Percentiles rank a stretch among this genome's conserved stretches.
Evolutionary conservation across 306 rosid species (phyloP).

Genomic region (Cucurbita pepo): DNA sequence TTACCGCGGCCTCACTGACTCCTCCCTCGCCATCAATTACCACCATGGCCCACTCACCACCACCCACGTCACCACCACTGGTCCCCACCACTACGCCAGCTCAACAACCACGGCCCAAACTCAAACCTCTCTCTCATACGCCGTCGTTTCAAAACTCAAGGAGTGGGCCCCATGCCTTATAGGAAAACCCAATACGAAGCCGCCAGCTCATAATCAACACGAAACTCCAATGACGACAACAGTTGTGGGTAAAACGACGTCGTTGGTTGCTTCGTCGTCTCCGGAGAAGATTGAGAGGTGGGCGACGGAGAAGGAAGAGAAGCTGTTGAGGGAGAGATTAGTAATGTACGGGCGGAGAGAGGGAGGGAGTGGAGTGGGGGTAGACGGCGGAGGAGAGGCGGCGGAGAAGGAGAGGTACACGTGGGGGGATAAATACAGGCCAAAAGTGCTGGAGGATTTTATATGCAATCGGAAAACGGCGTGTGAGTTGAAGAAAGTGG

Average conservation of each 20-base stretch:
- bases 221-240: neutral
- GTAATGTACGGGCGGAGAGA: neutral
- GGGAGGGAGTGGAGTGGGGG: neutral
- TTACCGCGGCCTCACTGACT: constrained; percentile 8
- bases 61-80: neutral
- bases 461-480: constrained; percentile 50
- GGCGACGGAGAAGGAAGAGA: constrained; percentile 16
- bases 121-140: constrained; percentile 3
- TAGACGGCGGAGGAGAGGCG: neutral
- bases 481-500: constrained; percentile 31
- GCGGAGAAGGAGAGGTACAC: constrained; percentile 4
- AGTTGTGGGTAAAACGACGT: neutral
- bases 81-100: constrained; percentile 2
- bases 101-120: neutral
- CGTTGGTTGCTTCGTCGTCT: no score
- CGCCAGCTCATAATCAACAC: neutral
- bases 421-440: constrained; percentile 62
- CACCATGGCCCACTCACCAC: neutral
- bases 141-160: constrained; percentile 9
- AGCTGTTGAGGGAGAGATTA: constrained; percentile 44
- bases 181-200: neutral
- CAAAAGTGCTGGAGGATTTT: constrained; percentile 42
- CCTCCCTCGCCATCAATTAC: neutral
- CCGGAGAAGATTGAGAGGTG: neutral
- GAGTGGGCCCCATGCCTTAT: constrained; percentile 8